Percentiles rank a stretch among this genome's conserved stretches.
Evolutionary conservation across 2,329 filamentous ascomycete species (phyloP).

Genomic region (Exophiala calicioides): DNA sequence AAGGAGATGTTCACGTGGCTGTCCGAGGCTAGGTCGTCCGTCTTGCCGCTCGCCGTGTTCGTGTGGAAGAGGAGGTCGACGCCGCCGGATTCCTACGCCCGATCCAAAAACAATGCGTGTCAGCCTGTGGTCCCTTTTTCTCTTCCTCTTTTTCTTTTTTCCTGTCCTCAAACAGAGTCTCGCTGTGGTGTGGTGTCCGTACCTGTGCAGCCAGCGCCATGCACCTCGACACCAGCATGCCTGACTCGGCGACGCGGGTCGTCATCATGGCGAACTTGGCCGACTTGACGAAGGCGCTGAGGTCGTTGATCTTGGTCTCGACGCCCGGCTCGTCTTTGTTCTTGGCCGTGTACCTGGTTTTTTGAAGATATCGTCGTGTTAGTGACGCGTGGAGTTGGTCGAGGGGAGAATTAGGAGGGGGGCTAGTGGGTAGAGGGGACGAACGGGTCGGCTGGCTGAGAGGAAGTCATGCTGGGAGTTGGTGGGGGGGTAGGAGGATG

Average conservation of each 20-base stretch:
- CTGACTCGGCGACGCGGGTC: constrained; percentile 65
- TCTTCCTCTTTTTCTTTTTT: constrained; percentile 67
- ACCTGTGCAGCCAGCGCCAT: constrained; percentile 84
- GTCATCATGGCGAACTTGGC: constrained; percentile 91
- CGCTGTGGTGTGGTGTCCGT: constrained; percentile 28
- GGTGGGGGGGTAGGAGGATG: no score
- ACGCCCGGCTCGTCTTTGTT: constrained; percentile 71
- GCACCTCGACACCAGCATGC: constrained; percentile 73
- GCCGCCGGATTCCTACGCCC: constrained; percentile 69
- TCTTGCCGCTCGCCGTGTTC: constrained; percentile 88
- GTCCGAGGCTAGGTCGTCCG: constrained; percentile 72
- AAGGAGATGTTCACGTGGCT: constrained; percentile 79
- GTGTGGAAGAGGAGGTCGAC: constrained; percentile 87
- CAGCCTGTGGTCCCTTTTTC: constrained; percentile 2
- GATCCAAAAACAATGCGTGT: no score
- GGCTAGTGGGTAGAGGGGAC: not conserved
- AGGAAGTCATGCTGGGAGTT: constrained; percentile 23
- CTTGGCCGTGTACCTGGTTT: constrained; percentile 74
- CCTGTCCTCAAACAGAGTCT: no score
- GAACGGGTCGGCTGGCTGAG: constrained; percentile 19
- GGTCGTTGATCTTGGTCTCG: constrained; percentile 74
- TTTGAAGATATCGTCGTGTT: not conserved
- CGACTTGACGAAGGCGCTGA: constrained; percentile 68
- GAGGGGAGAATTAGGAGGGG: not conserved
- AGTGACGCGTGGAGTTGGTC: not conserved